phyloP scores from a whole-genome alignment of 2,329 filamentous ascomycete species.

The Pestalotiopsis sp. region DNA sequence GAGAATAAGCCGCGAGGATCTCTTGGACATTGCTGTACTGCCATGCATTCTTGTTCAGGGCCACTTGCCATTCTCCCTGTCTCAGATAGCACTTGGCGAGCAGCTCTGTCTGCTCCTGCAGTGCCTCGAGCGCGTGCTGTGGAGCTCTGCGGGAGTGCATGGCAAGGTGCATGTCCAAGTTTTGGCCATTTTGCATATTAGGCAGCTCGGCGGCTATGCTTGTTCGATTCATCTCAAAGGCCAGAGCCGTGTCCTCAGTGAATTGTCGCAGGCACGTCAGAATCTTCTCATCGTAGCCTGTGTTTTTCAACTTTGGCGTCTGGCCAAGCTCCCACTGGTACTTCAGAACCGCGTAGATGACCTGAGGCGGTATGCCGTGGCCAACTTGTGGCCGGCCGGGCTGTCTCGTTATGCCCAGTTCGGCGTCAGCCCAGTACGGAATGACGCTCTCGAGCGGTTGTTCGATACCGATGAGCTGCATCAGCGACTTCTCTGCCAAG shows the following conservation, averaged over 20 bases:
- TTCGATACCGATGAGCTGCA: conserved; percentile 80
- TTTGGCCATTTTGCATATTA: conserved; percentile 53
- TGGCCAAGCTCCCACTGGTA: conserved; percentile 92
- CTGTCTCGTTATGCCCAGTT: not conserved
- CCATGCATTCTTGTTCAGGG: conserved; percentile 87
- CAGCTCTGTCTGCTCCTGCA: conserved; percentile 67
- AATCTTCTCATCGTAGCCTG: conserved; percentile 54
- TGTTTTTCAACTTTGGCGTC: conserved; percentile 45
- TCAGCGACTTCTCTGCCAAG: conserved; percentile 91
- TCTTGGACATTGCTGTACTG: conserved; percentile 83
- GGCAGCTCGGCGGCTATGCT: conserved; percentile 49
- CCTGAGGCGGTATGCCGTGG: conserved; percentile 65
- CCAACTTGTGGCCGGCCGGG: conserved; percentile 26
- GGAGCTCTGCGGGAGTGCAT: conserved; percentile 8
- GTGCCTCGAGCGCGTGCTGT: conserved; percentile 46
- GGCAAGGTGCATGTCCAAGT: conserved; percentile 10
- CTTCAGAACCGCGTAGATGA: conserved; percentile 96
- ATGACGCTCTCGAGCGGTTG: conserved; percentile 63
- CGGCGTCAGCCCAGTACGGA: conserved; percentile 56
- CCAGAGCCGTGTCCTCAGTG: conserved; percentile 60
- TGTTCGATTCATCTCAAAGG: conserved; percentile 54
- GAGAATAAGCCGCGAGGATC: conserved; percentile 85
- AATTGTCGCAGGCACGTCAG: conserved; percentile 63
- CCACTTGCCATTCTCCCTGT: conserved; percentile 93
- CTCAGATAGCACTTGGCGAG: conserved; percentile 95